Percentiles rank a stretch among this genome's conserved stretches.
Conservation (phyloP, 768 basidiomycete genomes). For the Imleria badia region DNA sequence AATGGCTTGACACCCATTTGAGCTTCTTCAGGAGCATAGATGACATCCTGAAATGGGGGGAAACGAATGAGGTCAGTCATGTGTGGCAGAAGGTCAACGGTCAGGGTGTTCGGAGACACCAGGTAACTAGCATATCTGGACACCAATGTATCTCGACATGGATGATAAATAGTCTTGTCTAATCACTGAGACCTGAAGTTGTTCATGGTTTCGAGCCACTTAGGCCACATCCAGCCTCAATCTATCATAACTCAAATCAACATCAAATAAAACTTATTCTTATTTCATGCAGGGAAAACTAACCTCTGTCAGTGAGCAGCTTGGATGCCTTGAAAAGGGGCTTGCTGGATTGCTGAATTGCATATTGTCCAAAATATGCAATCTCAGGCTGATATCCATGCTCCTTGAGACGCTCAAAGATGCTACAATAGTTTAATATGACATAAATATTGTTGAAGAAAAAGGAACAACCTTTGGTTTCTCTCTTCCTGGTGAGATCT, state of each 20-base stretch:
- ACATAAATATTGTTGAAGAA: neutral
- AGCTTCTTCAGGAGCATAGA: neutral
- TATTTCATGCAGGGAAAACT: neutral
- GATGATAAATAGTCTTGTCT: neutral
- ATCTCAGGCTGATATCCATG: conserved; percentile 9
- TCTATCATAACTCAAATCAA: neutral
- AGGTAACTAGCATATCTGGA: neutral
- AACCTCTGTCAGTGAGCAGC: conserved; percentile 9
- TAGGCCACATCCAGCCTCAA: neutral
- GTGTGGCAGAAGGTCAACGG: neutral
- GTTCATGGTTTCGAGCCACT: neutral
- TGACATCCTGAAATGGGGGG: neutral
- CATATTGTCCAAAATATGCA: neutral
- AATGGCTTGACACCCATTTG: neutral
- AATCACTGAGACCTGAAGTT: neutral
- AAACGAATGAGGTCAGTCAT: neutral
- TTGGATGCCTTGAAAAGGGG: conserved; percentile 6
- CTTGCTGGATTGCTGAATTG: neutral
- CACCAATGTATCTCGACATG: neutral
- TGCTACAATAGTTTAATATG: neutral
- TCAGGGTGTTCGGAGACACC: neutral
- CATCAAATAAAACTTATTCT: neutral
- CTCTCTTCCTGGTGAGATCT: neutral
- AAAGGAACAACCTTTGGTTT: neutral
- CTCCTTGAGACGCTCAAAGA: conserved; percentile 8